These are phyloP conservation scores for Stentor roeselii DNA, from an alignment of 73 alveolate genomes.

Conservation along the genomic window DNA sequence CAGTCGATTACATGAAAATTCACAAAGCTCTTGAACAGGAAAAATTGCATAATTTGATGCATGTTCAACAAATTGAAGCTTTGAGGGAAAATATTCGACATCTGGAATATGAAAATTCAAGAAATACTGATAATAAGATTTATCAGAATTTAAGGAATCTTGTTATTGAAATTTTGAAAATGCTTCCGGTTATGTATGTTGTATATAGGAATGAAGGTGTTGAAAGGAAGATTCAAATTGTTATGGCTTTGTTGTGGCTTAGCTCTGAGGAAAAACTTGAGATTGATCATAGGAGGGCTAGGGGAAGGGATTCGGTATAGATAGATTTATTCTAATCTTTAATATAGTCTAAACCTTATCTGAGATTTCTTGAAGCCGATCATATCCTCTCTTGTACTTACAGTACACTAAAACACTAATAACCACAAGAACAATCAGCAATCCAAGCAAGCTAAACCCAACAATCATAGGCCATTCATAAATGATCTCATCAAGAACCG, in stretches of 20 bases:
- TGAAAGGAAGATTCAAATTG: not conserved
- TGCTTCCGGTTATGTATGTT: not conserved
- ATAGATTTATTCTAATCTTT: not conserved
- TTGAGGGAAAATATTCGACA: not conserved
- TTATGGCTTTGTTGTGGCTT: not conserved
- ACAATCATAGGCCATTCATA: not conserved
- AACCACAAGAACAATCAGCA: not conserved
- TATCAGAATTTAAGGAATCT: not conserved
- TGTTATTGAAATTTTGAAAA: not conserved
- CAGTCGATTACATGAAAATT: not conserved
- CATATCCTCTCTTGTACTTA: not conserved
- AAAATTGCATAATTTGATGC: not conserved
- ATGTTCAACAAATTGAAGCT: not conserved
- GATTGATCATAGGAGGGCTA: not conserved
- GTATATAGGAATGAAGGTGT: not conserved
- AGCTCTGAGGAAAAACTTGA: not conserved
- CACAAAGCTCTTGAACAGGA: conserved; percentile 5
- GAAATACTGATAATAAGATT: not conserved
- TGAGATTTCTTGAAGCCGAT: not conserved
- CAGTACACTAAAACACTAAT: not conserved
- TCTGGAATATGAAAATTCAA: not conserved
- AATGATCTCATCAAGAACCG: not conserved
- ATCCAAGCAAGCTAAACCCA: not conserved
- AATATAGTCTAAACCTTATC: not conserved
- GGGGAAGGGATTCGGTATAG: not conserved